Conservation (phyloP, 306 rosid species). For the Glycine latifolia region DNA sequence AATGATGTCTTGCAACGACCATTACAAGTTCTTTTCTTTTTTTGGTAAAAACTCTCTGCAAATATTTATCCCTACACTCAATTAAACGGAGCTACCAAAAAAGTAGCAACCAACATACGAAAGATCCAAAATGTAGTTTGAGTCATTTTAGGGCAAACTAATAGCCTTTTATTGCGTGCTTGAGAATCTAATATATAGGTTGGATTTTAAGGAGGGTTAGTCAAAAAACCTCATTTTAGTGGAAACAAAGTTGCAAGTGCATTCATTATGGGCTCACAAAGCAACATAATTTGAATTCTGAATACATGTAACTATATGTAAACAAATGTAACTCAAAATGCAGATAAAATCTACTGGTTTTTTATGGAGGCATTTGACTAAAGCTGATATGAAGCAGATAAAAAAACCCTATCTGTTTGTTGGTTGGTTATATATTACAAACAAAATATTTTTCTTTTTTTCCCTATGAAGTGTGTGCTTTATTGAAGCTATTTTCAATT, state of each 20-base stretch:
- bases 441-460: background rate
- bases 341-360: too few relatives aligned
- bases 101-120: too few relatives aligned
- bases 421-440: background rate
- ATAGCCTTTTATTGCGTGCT: too few relatives aligned
- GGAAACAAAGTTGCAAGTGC: background rate
- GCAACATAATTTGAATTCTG: background rate
- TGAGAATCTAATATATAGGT: too few relatives aligned
- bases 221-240: background rate
- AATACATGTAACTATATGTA: background rate
- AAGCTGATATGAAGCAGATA: background rate
- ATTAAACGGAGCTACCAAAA: background rate
- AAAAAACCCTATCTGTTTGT: background rate
- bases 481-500: slow-evolving; percentile 20
- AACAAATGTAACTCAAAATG: background rate
- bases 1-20: too few relatives aligned
- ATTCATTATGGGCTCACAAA: background rate
- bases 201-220: background rate
- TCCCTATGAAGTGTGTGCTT: slow-evolving; percentile 15
- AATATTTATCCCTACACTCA: background rate
- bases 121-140: too few relatives aligned
- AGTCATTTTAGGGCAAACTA: background rate
- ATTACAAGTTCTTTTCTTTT: too few relatives aligned
- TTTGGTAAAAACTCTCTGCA: background rate
- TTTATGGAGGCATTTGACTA: background rate